phyloP scores from a whole-genome alignment of 805 yeast species.

The Allodekkera sacchari region DNA sequence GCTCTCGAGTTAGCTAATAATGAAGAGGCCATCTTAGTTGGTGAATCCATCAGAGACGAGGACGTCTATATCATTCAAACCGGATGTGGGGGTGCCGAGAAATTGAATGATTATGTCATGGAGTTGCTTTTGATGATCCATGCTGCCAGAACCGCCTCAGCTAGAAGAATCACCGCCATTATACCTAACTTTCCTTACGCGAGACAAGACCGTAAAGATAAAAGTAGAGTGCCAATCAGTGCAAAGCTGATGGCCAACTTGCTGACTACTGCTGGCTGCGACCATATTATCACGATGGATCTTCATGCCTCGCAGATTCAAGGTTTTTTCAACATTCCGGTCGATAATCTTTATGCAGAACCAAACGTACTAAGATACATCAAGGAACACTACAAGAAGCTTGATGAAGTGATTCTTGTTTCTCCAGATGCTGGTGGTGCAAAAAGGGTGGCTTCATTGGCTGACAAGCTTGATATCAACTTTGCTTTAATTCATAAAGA shows the following conservation, averaged over 20 bases:
- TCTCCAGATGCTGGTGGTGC: slow-evolving; percentile 93
- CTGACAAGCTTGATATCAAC: slow-evolving; percentile 69
- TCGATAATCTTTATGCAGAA: slow-evolving; percentile 78
- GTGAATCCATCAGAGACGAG: slow-evolving; percentile 79
- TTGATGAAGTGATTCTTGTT: slow-evolving; percentile 59
- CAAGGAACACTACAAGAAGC: slow-evolving; percentile 44
- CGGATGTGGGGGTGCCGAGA: slow-evolving; percentile 48
- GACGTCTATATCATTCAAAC: slow-evolving; percentile 75
- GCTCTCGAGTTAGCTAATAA: slow-evolving; percentile 75
- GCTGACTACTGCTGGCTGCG: slow-evolving; percentile 77
- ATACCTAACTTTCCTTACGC: slow-evolving; percentile 82
- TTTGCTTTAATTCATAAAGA: slow-evolving; percentile 83
- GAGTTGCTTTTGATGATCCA: slow-evolving; percentile 72
- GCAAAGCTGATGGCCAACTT: slow-evolving; percentile 80
- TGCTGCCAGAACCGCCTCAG: slow-evolving; percentile 78
- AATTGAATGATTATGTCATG: slow-evolving; percentile 65
- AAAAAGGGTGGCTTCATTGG: slow-evolving; percentile 78
- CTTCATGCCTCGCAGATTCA: slow-evolving; percentile 85
- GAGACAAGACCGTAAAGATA: slow-evolving; percentile 83
- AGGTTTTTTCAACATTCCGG: slow-evolving; percentile 78
- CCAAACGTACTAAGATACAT: slow-evolving; percentile 74
- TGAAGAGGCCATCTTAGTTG: slow-evolving; percentile 69
- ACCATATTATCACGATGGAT: slow-evolving; percentile 83
- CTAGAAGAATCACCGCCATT: slow-evolving; percentile 75
- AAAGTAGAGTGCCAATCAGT: slow-evolving; percentile 77